Evolutionary conservation across 306 rosid genomes (phyloP), one percentile per base, ranked within the genome.

Genomic region (Chamaecrista fasciculata): DNA sequence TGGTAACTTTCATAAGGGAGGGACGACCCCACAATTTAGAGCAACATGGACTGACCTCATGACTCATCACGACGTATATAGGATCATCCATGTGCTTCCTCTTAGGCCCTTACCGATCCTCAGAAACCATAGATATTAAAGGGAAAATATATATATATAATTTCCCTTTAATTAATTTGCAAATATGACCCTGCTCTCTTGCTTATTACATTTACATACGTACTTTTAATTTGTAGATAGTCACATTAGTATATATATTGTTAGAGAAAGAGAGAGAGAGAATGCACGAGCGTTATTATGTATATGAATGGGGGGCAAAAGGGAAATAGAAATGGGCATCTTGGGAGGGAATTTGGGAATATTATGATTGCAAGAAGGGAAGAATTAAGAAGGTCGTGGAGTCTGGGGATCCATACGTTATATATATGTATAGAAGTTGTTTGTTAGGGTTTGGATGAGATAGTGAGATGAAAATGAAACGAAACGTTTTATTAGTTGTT

Each of bases 81-180:
- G 50, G 64, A 51, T 67, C 78, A 69, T 79, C 92, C 92, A 88
- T 81, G 89, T 88, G 91, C 82, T 73, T 56, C 31, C n/a, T n/a
- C n/a, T n/a, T n/a, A n/a, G n/a, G n/a, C n/a, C 77, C 51, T 64
- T 79, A 6, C 74, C 68, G 57, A 43, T 79, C 67, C 75, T 46
- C 73, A 75, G 43, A 64, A 57, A 42, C 78, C n/a, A n/a, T n/a
- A n/a, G n/a, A n/a, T n/a, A n/a, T n/a, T n/a, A n/a, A n/a, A n/a
- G n/a, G n/a, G n/a, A n/a, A n/a, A n/a, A n/a, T n/a, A n/a, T n/a
- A n/a, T n/a, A n/a, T n/a, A n/a, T n/a, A n/a, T n/a, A n/a, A 76
- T 62, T 56, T 39, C 73, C 55, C n/a, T n/a, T n/a, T n/a, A n/a
- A n/a, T n/a, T n/a, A n/a, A 56, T 42, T 63, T 55, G 36, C 31